Conservation (phyloP, 148 eudicot species). For the Rhododendron henanense region DNA sequence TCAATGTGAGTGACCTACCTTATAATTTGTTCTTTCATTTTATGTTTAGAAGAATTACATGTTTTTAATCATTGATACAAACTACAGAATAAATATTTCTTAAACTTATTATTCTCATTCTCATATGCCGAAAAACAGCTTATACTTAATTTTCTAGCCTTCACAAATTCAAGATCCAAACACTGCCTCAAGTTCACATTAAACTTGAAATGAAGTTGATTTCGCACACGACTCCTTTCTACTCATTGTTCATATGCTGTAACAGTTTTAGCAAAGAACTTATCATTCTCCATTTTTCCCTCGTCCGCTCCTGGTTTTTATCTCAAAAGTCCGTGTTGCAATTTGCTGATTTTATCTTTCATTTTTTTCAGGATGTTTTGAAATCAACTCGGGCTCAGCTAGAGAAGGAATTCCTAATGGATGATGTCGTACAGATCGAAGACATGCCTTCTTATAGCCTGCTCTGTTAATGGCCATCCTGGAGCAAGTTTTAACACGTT, state of each 20-base stretch:
- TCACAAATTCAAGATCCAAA: neutral
- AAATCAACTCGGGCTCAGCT: conserved; percentile 63
- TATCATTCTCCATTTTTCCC: neutral
- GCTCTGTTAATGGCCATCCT: conserved; percentile 30
- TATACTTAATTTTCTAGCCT: neutral
- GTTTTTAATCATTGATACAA: neutral
- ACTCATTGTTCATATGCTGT: neutral
- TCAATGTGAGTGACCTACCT: conserved; percentile 52
- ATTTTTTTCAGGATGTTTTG: conserved; percentile 49
- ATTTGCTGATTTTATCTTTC: neutral
- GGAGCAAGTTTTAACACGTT: neutral
- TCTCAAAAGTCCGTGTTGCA: neutral
- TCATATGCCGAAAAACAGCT: neutral
- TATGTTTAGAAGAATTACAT: neutral
- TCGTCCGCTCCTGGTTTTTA: neutral
- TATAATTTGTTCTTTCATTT: neutral
- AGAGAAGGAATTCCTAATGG: conserved; percentile 73
- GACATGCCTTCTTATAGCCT: conserved; percentile 78
- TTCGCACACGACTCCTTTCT: neutral
- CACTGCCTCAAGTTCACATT: neutral
- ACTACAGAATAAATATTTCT: neutral
- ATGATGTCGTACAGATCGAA: conserved; percentile 60
- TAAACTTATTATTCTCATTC: neutral
- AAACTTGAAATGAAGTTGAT: neutral
- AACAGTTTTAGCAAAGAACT: neutral